A percentile compares a stretch with the other conserved stretches of the same genome.
phyloP scores from a whole-genome alignment of 495 filamentous ascomycete species.

The Penicillium cosmopolitanum region DNA sequence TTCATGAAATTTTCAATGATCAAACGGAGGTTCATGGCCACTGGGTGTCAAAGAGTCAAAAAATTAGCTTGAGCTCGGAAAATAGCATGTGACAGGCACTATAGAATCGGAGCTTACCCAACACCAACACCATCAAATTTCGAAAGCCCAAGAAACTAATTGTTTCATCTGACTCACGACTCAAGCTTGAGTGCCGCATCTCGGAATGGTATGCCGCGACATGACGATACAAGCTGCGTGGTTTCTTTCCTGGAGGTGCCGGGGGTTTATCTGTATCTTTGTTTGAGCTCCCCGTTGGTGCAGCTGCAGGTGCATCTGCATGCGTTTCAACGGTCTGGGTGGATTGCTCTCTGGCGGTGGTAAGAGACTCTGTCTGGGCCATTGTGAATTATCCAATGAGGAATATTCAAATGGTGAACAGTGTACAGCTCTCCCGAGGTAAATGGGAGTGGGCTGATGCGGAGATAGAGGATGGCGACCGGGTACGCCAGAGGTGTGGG shows the following conservation, averaged over 20 bases:
- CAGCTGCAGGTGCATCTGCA: not conserved
- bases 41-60: slow-evolving; percentile 38
- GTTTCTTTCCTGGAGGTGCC: slow-evolving; percentile 16
- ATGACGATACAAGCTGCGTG: slow-evolving; percentile 76
- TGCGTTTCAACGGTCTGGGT: slow-evolving; percentile 8
- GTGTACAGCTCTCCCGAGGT: not conserved
- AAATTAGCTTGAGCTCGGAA: slow-evolving; percentile 20
- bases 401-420: not conserved
- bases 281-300: not conserved
- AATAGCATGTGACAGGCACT: not conserved
- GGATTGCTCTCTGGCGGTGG: slow-evolving; percentile 19
- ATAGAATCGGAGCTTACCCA: slow-evolving; percentile 57
- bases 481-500: not conserved
- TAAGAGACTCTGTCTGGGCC: slow-evolving; percentile 21
- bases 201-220: slow-evolving; percentile 80
- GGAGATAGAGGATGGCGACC: not conserved
- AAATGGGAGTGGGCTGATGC: slow-evolving; percentile 4
- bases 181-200: slow-evolving; percentile 76
- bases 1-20: slow-evolving; percentile 98
- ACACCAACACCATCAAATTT: slow-evolving; percentile 93
- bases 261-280: slow-evolving; percentile 12
- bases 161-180: slow-evolving; percentile 70
- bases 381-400: slow-evolving; percentile 11
- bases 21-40: slow-evolving; percentile 89
- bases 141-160: slow-evolving; percentile 92